Percentiles rank a stretch among this genome's conserved stretches.
phyloP scores from a whole-genome alignment of 345 rosid genomes.

The Gossypium raimondii region DNA sequence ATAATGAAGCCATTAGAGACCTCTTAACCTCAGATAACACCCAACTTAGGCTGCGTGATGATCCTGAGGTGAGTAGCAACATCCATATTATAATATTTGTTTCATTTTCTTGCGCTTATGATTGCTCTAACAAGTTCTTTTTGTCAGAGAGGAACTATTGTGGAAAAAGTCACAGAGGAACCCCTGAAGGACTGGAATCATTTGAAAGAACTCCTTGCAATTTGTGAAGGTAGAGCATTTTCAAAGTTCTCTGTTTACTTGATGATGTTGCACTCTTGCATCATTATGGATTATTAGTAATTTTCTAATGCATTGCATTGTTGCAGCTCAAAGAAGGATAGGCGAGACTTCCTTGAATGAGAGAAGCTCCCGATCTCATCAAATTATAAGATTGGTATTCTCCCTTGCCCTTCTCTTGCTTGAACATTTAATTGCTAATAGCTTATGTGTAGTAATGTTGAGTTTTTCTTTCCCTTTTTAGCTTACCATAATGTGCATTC shows the following conservation, averaged over 20 bases:
- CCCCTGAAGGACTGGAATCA: conserved; percentile 78
- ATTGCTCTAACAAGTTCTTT: conserved; percentile 1
- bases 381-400: conserved; percentile 84
- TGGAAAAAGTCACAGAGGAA: conserved; percentile 86
- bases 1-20: conserved; percentile 90
- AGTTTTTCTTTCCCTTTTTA: neutral
- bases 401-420: conserved; percentile 16
- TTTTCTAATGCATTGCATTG: conserved; percentile 6
- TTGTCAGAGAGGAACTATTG: conserved; percentile 74
- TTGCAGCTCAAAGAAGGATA: conserved; percentile 82
- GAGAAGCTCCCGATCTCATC: conserved; percentile 99
- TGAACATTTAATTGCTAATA: conserved; percentile 11
- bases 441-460: neutral
- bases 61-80: conserved; percentile 69
- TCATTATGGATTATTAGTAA: conserved; percentile 13
- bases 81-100: neutral
- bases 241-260: conserved; percentile 9
- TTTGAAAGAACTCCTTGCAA: conserved; percentile 78
- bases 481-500: conserved; percentile 11
- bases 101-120: neutral
- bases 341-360: conserved; percentile 92
- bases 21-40: conserved; percentile 63
- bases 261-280: conserved; percentile 16
- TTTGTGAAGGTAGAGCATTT: conserved; percentile 74
- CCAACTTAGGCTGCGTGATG: conserved; percentile 89